phyloP scores from a whole-genome alignment of 1,284 basidiomycete species.

The Leccinum subrobustum region DNA sequence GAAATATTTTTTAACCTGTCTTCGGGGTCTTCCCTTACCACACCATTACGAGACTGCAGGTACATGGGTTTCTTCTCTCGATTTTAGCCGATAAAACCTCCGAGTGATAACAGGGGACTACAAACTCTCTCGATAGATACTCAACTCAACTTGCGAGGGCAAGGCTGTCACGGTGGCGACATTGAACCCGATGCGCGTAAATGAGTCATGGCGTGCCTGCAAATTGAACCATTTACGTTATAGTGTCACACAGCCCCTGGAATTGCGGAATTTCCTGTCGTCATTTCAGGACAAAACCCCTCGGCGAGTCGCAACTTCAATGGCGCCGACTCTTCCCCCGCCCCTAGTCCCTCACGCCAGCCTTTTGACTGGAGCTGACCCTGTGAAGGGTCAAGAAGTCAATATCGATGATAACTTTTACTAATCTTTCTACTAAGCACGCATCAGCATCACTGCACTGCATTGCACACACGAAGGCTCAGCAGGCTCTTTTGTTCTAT shows the following conservation, averaged over 20 bases:
- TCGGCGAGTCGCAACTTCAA: constrained; percentile 12
- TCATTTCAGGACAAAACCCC: not conserved
- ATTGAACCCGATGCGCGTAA: not conserved
- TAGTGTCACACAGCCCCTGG: not conserved
- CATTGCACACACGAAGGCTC: not conserved
- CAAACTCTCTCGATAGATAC: not conserved
- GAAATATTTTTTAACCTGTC: no score
- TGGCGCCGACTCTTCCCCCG: constrained; percentile 18
- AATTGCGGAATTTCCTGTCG: not conserved
- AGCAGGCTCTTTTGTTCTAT: not conserved
- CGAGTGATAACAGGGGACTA: no score
- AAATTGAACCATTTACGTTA: not conserved
- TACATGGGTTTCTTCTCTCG: no score
- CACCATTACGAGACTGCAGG: no score
- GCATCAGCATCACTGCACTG: not conserved
- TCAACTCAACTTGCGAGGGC: not conserved
- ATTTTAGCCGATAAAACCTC: no score
- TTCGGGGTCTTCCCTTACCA: no score
- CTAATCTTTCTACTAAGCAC: not conserved
- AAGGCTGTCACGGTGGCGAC: not conserved
- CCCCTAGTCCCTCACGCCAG: not conserved
- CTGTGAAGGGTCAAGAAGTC: not conserved
- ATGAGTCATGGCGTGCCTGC: not conserved
- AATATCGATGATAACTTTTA: not conserved
- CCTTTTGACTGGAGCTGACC: not conserved